phyloP scores from a whole-genome alignment of 768 basidiomycete species.

The Lactarius vividus region DNA sequence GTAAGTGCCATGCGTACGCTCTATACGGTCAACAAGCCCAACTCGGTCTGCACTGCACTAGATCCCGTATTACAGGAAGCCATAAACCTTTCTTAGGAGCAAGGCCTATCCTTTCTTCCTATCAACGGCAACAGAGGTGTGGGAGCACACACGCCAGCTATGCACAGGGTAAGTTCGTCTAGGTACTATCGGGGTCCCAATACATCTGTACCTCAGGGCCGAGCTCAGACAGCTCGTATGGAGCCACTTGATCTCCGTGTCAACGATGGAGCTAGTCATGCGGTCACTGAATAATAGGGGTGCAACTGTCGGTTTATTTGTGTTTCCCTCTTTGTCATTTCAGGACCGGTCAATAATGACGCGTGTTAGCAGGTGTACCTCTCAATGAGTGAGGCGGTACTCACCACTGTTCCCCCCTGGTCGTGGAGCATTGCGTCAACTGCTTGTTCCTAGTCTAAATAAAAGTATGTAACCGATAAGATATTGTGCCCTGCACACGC shows the following conservation, averaged over 20 bases:
- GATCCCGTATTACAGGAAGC: too few relatives aligned
- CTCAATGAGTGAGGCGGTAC: background rate
- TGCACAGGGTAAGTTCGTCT: background rate
- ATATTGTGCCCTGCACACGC: slow-evolving; percentile 22
- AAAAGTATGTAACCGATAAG: slow-evolving; percentile 22
- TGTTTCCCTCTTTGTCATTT: slow-evolving; percentile 47
- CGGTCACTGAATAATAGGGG: background rate
- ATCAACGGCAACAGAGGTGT: background rate
- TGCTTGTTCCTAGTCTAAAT: slow-evolving; percentile 25
- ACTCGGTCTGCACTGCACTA: too few relatives aligned
- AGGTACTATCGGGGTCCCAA: too few relatives aligned
- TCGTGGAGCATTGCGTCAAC: slow-evolving; percentile 27
- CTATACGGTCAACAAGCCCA: too few relatives aligned
- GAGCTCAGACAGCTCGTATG: slow-evolving; percentile 25
- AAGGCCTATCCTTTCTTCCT: too few relatives aligned
- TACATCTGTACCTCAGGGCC: background rate
- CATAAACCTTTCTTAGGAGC: too few relatives aligned
- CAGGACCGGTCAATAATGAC: slow-evolving; percentile 24
- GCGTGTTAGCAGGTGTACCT: background rate
- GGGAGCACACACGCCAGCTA: too few relatives aligned
- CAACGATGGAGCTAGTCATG: slow-evolving; percentile 28
- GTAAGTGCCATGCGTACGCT: too few relatives aligned
- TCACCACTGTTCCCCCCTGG: slow-evolving; percentile 27
- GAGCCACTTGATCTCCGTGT: slow-evolving; percentile 29
- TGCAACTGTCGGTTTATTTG: slow-evolving; percentile 45